phyloP scores from a whole-genome alignment of 228 moss, liverwort and hornwort genomes.

The Sphagnum magellanicum region DNA sequence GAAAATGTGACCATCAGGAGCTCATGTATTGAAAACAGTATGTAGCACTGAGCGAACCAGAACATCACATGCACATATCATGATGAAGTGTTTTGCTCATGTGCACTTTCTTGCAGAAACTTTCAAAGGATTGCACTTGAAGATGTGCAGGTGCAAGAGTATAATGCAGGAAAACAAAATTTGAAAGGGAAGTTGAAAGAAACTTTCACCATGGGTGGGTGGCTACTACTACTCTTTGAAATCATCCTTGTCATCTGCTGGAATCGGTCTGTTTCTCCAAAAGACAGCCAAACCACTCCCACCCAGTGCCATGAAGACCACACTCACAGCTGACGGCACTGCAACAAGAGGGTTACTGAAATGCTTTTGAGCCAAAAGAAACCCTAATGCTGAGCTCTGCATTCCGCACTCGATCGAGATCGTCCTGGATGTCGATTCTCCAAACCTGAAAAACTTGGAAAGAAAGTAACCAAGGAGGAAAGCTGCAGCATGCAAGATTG shows the following conservation, averaged over 20 bases:
- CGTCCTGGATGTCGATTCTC: constrained; percentile 80
- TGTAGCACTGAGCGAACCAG: too few relatives aligned
- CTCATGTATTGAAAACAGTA: too few relatives aligned
- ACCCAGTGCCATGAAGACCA: constrained; percentile 97
- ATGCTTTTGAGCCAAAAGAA: constrained; percentile 95
- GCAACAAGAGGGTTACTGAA: constrained; percentile 99
- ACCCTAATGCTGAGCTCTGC: constrained; percentile 97
- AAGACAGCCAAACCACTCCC: constrained; percentile 86
- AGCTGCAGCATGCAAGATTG: constrained; percentile 70
- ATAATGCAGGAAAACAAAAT: too few relatives aligned
- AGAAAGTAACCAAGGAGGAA: constrained; percentile 83
- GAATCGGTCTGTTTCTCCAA: constrained; percentile 86
- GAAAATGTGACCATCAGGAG: too few relatives aligned
- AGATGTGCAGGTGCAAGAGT: too few relatives aligned
- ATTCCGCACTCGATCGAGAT: constrained; percentile 97
- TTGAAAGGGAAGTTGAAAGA: too few relatives aligned
- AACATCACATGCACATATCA: too few relatives aligned
- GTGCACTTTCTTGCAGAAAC: too few relatives aligned
- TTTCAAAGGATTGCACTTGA: too few relatives aligned
- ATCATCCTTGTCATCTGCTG: constrained; percentile 91
- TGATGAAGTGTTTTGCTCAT: too few relatives aligned
- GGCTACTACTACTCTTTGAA: constrained; percentile 58
- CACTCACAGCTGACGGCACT: constrained; percentile 97
- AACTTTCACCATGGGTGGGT: too few relatives aligned
- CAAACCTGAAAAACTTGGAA: constrained; percentile 73